Evolutionary conservation across 2,329 filamentous ascomycete species (phyloP), one percentile per base, ranked within the genome.

Genomic region (Fusarium tjaetaba): DNA sequence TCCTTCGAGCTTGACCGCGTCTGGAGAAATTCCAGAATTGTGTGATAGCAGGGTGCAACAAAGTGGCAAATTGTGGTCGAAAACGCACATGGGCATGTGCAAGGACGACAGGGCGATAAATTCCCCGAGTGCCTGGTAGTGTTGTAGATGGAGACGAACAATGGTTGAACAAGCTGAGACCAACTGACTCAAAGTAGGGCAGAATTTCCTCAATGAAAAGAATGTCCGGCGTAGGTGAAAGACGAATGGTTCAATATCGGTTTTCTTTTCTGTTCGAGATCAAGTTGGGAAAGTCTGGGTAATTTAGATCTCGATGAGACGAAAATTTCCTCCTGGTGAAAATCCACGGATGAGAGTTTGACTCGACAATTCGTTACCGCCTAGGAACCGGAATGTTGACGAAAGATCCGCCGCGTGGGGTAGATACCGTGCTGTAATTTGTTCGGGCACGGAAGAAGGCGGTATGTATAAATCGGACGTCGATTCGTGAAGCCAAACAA

Each of bases 21-120:
- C 67, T 73, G 64, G 73, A 76, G 63, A 70, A 73, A 61, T 71
- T 75, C 76, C 59, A 76, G 71, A 76, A 75, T 65, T 75, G 76
- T 76, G 76, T 71, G 73, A 78, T 73, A 60, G 71, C 74, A 78
- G 76, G 76, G 76, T 76, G 61, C 68, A 64, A 68, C 53, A 65
- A 67, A 63, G 76, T 78, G 76, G 76, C 76, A 78, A 78, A 78
- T 74, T 78, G 57, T 70, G 64, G 65, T 69, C 65, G 62, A 66
- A 68, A 71, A 56, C 65, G 68, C 58, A 70, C 61, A 70, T 72
- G 75, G 70, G 67, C 76, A 73, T 77, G 76, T 78, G 76, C 76
- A 75, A 71, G 69, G 75, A 78, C 76, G 66, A 78, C 67, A 78
- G 75, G 76, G 71, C 52, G 46, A 72, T 55, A 73, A 73, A 78